phyloP scores from a whole-genome alignment of 257 asterid genomes.

The Paraleonurus japonicus region DNA sequence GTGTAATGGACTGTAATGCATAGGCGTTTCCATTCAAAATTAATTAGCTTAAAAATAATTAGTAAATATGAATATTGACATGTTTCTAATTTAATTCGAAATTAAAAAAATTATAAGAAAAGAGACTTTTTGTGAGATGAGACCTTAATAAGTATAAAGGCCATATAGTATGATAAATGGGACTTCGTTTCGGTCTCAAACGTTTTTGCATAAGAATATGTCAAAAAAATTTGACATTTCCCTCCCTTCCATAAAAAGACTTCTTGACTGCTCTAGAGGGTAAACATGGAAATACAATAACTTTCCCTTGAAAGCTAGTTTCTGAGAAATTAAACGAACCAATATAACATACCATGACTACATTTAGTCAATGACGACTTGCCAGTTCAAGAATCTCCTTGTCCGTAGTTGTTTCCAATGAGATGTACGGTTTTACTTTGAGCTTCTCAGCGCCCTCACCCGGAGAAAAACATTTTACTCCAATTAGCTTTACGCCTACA shows the following conservation, averaged over 20 bases:
- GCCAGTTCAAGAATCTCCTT: constrained; percentile 57
- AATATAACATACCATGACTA: neutral
- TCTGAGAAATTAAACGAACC: neutral
- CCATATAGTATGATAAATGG: neutral
- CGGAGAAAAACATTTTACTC: constrained; percentile 74
- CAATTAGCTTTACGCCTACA: constrained; percentile 78
- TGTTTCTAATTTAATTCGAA: neutral
- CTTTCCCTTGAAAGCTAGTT: neutral
- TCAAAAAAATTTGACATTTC: neutral
- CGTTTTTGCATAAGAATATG: neutral
- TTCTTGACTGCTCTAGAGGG: neutral
- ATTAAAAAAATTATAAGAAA: neutral
- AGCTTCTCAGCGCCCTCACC: constrained; percentile 42
- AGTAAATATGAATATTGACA: neutral
- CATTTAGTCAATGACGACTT: constrained; percentile 45
- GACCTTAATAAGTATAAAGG: neutral
- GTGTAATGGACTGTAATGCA: neutral
- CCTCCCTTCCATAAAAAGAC: neutral
- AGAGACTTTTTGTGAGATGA: neutral
- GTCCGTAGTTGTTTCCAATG: constrained; percentile 33
- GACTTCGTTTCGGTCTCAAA: neutral
- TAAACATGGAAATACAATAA: neutral
- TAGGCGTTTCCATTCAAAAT: neutral
- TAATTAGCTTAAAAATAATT: neutral
- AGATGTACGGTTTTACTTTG: constrained; percentile 63